phyloP scores from a whole-genome alignment of 75 land plant genomes.

The Chamaecyparis obtusa region DNA sequence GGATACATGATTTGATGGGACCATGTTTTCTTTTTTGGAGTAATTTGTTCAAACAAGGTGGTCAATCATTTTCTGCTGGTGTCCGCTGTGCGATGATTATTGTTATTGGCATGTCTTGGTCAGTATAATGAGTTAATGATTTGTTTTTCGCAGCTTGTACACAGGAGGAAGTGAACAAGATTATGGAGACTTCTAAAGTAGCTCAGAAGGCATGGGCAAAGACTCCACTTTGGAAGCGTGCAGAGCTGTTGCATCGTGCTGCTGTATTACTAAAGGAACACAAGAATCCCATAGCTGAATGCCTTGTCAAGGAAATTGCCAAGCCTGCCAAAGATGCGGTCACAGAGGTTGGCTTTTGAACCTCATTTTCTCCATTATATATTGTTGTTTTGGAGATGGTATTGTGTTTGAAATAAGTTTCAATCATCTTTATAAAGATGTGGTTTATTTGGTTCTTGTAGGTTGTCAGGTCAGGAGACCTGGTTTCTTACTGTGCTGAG shows the following conservation, averaged over 20 bases:
- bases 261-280: slow-evolving; percentile 90
- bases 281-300: slow-evolving; percentile 77
- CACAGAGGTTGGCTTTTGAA: slow-evolving; percentile 54
- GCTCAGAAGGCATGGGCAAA: slow-evolving; percentile 87
- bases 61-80: background rate
- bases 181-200: slow-evolving; percentile 60
- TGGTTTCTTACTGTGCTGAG: slow-evolving; percentile 85
- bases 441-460: slow-evolving; percentile 10
- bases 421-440: background rate
- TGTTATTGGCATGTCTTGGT: background rate
- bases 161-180: slow-evolving; percentile 92
- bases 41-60: background rate
- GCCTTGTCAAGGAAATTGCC: slow-evolving; percentile 90
- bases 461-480: slow-evolving; percentile 93
- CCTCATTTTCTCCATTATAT: background rate
- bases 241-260: slow-evolving; percentile 83
- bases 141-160: slow-evolving; percentile 67
- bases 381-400: background rate
- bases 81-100: background rate
- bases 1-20: too few species aligned
- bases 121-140: background rate
- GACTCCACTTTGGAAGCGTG: slow-evolving; percentile 93
- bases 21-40: background rate
- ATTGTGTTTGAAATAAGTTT: background rate
- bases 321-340: slow-evolving; percentile 89